Base-by-base conservation (phyloP, 805 yeast species). In the Isabelozyma pseudorhagii region DNA sequence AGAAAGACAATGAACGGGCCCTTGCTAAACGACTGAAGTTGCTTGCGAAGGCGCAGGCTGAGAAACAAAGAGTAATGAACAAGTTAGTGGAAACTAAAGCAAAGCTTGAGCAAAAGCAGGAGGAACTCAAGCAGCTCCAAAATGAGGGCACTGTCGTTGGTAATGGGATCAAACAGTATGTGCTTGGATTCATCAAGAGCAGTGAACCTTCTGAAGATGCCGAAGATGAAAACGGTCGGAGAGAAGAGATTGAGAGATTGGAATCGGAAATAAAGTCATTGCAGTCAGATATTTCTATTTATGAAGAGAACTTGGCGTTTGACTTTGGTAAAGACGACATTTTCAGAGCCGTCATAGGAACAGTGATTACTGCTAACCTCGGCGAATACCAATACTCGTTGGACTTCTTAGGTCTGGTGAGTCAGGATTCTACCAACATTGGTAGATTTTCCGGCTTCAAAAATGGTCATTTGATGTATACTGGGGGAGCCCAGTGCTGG, bases 401-500 rank as follows among this genome's bases (percentile, higher is more conserved):
- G 27, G 84, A 87, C 46, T 76, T 82, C 54, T 70, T 76, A 25
- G 85, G 81, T 15, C 66, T 80, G 5, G 69, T 87, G 8, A 71
- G 72, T 47, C 96, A 89, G 63, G 78, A 69, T 49, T 59, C 71
- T 39, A 75, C 80, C 0, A 66, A 70, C 29, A 77, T 89, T 46
- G 96, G 96, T 2, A 56, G 48, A 11, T 78, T 56, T 45, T 46
- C 55, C 4, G 56, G 54, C 11, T 60, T 57, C 36, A 59, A 65
- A 38, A 67, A 63, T 29, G 55, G 50, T 58, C 52, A 68, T 53
- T 44, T 67, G 57, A 69, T 70, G 31, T 94, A 75, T 61, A 71
- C 66, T 4, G 61, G 72, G 15, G 99, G 99, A 17, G 84, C 83
- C 40, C 80, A 77, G 61, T 94, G 99, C 67, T 93, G 98, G 97